phyloP scores from a whole-genome alignment of 176 grass and related monocot genomes.

The Triticum monococcum region DNA sequence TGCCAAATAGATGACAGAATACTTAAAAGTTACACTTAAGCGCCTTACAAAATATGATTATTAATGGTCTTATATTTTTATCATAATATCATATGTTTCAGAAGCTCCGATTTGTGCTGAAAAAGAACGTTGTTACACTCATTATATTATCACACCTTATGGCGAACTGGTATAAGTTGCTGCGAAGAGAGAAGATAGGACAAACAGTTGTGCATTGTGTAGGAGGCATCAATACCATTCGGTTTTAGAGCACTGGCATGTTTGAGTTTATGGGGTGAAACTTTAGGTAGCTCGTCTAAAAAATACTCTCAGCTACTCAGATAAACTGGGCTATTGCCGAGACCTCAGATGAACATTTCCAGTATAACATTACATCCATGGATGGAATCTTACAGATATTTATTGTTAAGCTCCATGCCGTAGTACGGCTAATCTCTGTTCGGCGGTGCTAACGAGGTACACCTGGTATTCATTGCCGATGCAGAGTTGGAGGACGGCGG shows the following conservation, averaged over 20 bases:
- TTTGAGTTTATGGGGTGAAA: background rate
- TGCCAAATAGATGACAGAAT: conserved; percentile 32
- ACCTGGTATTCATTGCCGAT: too few relatives aligned
- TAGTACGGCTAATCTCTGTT: too few relatives aligned
- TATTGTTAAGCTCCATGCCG: background rate
- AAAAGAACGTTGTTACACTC: background rate
- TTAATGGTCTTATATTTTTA: background rate
- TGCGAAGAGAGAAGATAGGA: background rate
- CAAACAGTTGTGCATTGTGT: background rate
- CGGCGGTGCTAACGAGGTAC: too few relatives aligned
- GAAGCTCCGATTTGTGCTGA: conserved; percentile 12
- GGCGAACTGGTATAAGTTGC: background rate
- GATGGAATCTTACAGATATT: conserved; percentile 6
- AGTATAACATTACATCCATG: conserved; percentile 14
- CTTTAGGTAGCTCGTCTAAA: background rate
- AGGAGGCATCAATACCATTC: conserved; percentile 19
- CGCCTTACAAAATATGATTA: conserved; percentile 8
- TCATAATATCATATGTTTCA: background rate
- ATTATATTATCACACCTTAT: background rate
- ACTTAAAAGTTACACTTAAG: conserved; percentile 13
- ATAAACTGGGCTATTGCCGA: background rate
- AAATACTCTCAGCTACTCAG: background rate
- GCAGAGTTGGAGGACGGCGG: too few relatives aligned
- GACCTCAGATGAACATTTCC: conserved; percentile 4
- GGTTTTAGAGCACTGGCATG: background rate